Evolutionary conservation across 441 rosid species (phyloP).

Genomic region (Rhodomyrtus psidioides): DNA sequence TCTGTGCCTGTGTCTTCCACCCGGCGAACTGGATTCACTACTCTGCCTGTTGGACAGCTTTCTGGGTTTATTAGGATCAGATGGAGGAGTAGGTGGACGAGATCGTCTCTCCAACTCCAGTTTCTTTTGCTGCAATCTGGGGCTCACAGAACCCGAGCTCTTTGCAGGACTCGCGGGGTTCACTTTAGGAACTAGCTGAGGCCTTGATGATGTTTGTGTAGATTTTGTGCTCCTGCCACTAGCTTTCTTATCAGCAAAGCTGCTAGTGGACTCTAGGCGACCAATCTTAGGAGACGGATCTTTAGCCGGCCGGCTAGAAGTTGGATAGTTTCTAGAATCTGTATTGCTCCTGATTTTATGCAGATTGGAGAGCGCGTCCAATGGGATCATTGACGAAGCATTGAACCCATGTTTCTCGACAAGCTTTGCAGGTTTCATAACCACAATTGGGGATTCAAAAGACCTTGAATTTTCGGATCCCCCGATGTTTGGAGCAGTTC

Average conservation of each 20-base stretch:
- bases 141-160: constrained; percentile 55
- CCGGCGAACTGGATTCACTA: constrained; percentile 37
- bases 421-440: constrained; percentile 86
- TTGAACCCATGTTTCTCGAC: constrained; percentile 46
- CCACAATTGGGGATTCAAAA: constrained; percentile 81
- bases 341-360: constrained; percentile 27
- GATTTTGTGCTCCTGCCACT: constrained; percentile 28
- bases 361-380: constrained; percentile 35
- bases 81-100: constrained; percentile 71
- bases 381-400: constrained; percentile 45
- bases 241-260: constrained; percentile 36
- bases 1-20: constrained; percentile 38
- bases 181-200: constrained; percentile 43
- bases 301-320: constrained; percentile 26
- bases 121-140: constrained; percentile 64
- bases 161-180: constrained; percentile 24
- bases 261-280: constrained; percentile 22
- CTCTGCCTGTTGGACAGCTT: constrained; percentile 34
- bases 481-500: constrained; percentile 16
- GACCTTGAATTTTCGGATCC: constrained; percentile 28
- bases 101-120: constrained; percentile 52
- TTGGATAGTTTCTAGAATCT: constrained; percentile 24
- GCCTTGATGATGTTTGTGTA: constrained; percentile 30
- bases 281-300: constrained; percentile 32
- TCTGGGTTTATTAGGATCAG: constrained; percentile 52